Base-by-base conservation (phyloP, 768 basidiomycete species). In the Collybiopsis confluens region DNA sequence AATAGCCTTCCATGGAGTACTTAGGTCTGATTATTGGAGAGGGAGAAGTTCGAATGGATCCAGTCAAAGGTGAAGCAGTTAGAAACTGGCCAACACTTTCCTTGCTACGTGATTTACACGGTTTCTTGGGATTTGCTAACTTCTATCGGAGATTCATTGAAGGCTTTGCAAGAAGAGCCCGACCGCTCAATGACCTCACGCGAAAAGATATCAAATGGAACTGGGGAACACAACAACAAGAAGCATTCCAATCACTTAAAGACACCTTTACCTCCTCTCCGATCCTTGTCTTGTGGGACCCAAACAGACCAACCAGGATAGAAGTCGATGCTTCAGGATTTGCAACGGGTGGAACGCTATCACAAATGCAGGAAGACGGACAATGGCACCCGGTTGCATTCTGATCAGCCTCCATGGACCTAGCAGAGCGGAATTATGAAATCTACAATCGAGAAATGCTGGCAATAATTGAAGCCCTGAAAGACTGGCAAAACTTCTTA, bases 401-500 rank as follows among this genome's bases (percentile, higher is more conserved):
- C 55, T 58, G 64, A 23, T 76, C 71, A 40, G 57, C 42, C 43
- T 67, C 53, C 16, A 57, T 70, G 18, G 61, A 54, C 21, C 21
- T 60, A 0, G 61, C 72, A 0, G 72, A 83, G 58, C 26, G 61
- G 1, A 82, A 81, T 59, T 81, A 82, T 55, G 64, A 76, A 13
- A 71, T 77, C 18, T 69, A 79, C 54, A 72, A 83, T 54, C 74
- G 76, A 57, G 80, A 82, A 64, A 61, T 81, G 13, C 65, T 81
- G 0, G 75, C 74, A 1, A 70, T 82, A 43, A 61, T 81, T 13
- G 55, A 63, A 26, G 56, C 65, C 2, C 61, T 70, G 52, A 45
- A 57, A 24, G 33, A 59, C 26, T 50, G 23, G 56, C 18, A 46
- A 2, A 48, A 50, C 5, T 54, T 18, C 7, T 26, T 53, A 9